Evolutionary conservation across 1,284 basidiomycete genomes (phyloP), one percentile per base, ranked within the genome.

Genomic region (Testicularia cyperi): DNA sequence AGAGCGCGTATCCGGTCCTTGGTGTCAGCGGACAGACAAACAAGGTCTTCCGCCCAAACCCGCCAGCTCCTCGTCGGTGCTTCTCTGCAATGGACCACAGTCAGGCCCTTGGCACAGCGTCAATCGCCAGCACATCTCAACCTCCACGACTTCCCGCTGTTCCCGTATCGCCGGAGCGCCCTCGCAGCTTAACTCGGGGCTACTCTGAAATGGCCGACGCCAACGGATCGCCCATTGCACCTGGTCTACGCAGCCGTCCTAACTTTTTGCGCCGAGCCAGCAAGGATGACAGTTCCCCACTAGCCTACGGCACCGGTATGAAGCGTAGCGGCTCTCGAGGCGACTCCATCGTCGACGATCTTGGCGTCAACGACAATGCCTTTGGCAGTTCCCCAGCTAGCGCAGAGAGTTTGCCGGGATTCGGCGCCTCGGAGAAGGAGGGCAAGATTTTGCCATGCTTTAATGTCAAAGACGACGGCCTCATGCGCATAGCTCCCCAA

Each of bases 401-500:
- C 36, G 54, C 48, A 3, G 60, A 63, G 36, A 42, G 44, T 15
- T 29, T 74, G 33, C 70, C 72, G 20, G 71, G 67, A 12, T 74
- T 74, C 26, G 72, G 72, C 20, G 49, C 69, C 3, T 73, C 68
- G 2, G 72, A 74, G 37, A 62, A 62, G 37, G 82, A 87, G 56
- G 91, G 92, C 34, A 98, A 98, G 80, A 83, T 94, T 51, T 78
- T 99, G 43, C 92, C 94, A 15, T 98, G 94, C 78, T 88, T 91
- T 75, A 85, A 86, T 41, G 92, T 95, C 44, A 86, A 86, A 44
- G 90, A 96, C 65, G 94, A 99, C 70, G 92, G 94, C 2, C 77
- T 99, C 38, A 94, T 97, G 86, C 84, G 94, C 56, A 90, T 99
- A 60, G 86, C 83, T 21, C 79, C 83, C 15, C 78, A 84, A 53